Percentiles rank a stretch among this genome's conserved stretches.
These are phyloP conservation scores for Xylaria sp. DNA, from an alignment of 2,329 filamentous ascomycete species.

Conservation along the genomic window DNA sequence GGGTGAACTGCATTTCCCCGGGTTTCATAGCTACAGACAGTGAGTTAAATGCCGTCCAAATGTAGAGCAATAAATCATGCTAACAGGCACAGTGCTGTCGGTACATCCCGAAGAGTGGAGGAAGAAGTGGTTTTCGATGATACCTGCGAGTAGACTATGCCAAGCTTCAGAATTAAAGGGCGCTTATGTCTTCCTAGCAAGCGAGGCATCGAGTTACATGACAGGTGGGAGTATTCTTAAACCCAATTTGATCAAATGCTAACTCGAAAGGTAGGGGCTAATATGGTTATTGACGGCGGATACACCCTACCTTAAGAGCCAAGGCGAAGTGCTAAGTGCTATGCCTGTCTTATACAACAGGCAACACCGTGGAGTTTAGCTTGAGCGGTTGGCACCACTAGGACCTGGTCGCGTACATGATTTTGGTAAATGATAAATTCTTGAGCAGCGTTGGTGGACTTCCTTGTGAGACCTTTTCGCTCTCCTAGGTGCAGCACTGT, in stretches of 20 bases:
- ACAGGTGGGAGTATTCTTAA: constrained; percentile 45
- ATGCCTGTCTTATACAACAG: not conserved
- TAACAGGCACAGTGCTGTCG: constrained; percentile 44
- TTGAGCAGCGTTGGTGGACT: not conserved
- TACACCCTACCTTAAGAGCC: constrained; percentile 45
- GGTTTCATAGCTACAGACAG: constrained; percentile 49
- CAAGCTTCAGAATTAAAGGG: constrained; percentile 50
- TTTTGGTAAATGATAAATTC: too few species aligned
- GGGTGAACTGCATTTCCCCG: constrained; percentile 54
- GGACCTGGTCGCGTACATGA: not conserved
- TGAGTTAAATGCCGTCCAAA: constrained; percentile 28
- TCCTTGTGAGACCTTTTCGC: not conserved
- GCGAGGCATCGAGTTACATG: constrained; percentile 54
- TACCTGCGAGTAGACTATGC: constrained; percentile 46
- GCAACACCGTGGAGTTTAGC: not conserved
- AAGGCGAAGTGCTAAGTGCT: not conserved
- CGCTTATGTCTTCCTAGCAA: constrained; percentile 52
- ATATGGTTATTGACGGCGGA: constrained; percentile 46
- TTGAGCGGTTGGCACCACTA: not conserved
- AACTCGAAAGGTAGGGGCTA: constrained; percentile 35
- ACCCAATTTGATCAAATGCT: not conserved
- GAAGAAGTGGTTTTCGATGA: constrained; percentile 45
- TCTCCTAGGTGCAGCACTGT: not conserved
- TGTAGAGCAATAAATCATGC: not conserved
- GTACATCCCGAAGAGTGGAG: constrained; percentile 46